Percentiles rank a stretch among this genome's conserved stretches.
These are phyloP conservation scores for Fusarium ramigenum DNA, from an alignment of 2,329 filamentous ascomycete species.

Conservation along the genomic window DNA sequence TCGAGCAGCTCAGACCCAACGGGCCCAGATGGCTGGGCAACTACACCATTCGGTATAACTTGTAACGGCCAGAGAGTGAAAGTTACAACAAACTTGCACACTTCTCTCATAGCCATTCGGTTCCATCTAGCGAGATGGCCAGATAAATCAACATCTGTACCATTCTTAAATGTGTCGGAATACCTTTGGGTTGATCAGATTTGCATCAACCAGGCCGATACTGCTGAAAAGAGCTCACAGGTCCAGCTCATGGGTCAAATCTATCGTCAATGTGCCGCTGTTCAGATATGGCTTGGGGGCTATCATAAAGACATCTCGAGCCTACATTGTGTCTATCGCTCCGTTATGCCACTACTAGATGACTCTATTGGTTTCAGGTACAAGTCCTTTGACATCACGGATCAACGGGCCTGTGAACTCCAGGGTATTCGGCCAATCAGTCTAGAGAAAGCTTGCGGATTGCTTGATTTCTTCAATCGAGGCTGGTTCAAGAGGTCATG, in stretches of 20 bases:
- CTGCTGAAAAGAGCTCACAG: accelerated
- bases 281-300: not conserved
- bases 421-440: accelerated
- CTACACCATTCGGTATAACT: not conserved
- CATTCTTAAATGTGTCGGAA: not conserved
- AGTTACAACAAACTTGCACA: not conserved
- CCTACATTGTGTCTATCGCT: too few species aligned
- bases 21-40: not conserved
- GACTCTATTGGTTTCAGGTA: accelerated
- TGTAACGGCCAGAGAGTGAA: not conserved
- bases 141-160: too few species aligned
- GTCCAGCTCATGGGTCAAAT: not conserved
- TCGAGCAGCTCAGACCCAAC: not conserved
- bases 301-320: not conserved
- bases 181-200: not conserved
- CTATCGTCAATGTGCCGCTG: not conserved
- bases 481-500: not conserved
- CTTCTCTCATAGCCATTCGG: not conserved
- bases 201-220: not conserved
- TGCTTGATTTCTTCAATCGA: not conserved
- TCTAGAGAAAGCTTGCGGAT: accelerated
- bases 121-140: too few species aligned
- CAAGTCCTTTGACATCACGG: not conserved
- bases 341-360: too few species aligned
- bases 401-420: accelerated